A percentile compares a stretch with the other conserved stretches of the same genome.
Conservation (phyloP, 2,329 filamentous ascomycete genomes). For the Colletotrichum zoysiae region DNA sequence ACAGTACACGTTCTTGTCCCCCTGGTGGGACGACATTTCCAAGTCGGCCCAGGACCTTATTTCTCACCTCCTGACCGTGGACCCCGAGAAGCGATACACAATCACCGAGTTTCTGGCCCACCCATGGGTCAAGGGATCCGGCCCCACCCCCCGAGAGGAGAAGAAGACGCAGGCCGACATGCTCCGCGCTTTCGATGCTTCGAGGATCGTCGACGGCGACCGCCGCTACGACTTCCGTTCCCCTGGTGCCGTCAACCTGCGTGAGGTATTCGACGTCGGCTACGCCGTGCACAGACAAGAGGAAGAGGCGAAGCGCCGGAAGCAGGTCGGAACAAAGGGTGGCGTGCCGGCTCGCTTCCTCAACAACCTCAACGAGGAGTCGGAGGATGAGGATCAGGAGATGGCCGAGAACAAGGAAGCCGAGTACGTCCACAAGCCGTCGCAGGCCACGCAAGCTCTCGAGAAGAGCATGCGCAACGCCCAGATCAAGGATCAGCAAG, state of each 20-base stretch:
- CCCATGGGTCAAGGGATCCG: slow-evolving; percentile 86
- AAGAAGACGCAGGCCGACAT: slow-evolving; percentile 63
- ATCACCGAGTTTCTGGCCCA: slow-evolving; percentile 95
- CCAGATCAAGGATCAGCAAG: slow-evolving; percentile 75
- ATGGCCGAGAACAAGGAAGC: slow-evolving; percentile 74
- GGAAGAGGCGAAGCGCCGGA: slow-evolving; percentile 92
- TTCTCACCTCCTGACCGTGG: slow-evolving; percentile 91
- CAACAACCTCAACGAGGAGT: slow-evolving; percentile 77
- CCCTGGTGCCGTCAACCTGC: slow-evolving; percentile 92
- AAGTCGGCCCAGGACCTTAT: slow-evolving; percentile 95
- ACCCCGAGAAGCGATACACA: slow-evolving; percentile 93
- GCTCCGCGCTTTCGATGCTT: slow-evolving; percentile 70
- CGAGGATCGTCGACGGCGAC: slow-evolving; percentile 67
- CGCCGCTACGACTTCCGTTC: slow-evolving; percentile 93
- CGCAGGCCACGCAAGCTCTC: slow-evolving; percentile 73
- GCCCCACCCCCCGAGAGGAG: slow-evolving; percentile 69
- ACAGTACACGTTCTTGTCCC: slow-evolving; percentile 96
- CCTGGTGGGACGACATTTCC: slow-evolving; percentile 99
- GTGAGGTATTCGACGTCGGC: slow-evolving; percentile 98
- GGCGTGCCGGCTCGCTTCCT: slow-evolving; percentile 66
- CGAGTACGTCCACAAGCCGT: slow-evolving; percentile 58
- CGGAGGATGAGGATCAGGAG: slow-evolving; percentile 69
- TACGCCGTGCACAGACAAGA: slow-evolving; percentile 98
- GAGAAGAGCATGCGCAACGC: slow-evolving; percentile 91
- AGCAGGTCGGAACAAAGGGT: slow-evolving; percentile 81